Evolutionary conservation across 1,139 yeast species (phyloP).

Genomic region (Yamadazyma aaseri): DNA sequence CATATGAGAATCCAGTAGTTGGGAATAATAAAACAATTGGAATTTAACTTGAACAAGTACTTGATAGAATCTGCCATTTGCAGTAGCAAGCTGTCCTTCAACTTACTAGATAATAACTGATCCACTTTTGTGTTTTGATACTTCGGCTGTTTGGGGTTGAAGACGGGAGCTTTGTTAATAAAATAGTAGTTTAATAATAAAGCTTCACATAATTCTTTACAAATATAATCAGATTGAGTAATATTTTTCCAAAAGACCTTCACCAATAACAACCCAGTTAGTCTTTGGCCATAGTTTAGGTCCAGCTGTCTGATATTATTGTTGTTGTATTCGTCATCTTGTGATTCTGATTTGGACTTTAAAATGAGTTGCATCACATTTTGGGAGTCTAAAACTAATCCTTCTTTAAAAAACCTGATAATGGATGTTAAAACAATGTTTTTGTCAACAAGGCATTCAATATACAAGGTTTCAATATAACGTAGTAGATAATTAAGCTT

Average conservation of each 20-base stretch:
- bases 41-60: slow-evolving; percentile 54
- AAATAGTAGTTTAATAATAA: slow-evolving; percentile 43
- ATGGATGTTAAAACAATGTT: slow-evolving; percentile 63
- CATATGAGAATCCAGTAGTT: slow-evolving; percentile 66
- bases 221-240: slow-evolving; percentile 49
- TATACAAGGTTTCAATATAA: slow-evolving; percentile 61
- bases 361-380: slow-evolving; percentile 21
- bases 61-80: slow-evolving; percentile 35
- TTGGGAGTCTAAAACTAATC: slow-evolving; percentile 43
- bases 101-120: slow-evolving; percentile 11
- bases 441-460: slow-evolving; percentile 66
- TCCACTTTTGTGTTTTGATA: slow-evolving; percentile 5
- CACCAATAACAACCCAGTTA: slow-evolving; percentile 52
- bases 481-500: slow-evolving; percentile 60
- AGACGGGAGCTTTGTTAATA: slow-evolving; percentile 23
- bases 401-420: slow-evolving; percentile 53
- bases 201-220: slow-evolving; percentile 60
- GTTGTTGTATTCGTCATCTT: slow-evolving; percentile 12
- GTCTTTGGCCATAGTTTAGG: slow-evolving; percentile 36
- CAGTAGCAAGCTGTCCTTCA: slow-evolving; percentile 24
- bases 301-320: slow-evolving; percentile 19
- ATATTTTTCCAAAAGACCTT: slow-evolving; percentile 74
- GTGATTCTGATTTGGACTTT: slow-evolving; percentile 11
- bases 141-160: slow-evolving; percentile 8
- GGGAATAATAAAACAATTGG: slow-evolving; percentile 79